Evolutionary conservation across 2,329 filamentous ascomycete genomes (phyloP), one percentile per base, ranked within the genome.

Genomic region (Volutella citrinella): DNA sequence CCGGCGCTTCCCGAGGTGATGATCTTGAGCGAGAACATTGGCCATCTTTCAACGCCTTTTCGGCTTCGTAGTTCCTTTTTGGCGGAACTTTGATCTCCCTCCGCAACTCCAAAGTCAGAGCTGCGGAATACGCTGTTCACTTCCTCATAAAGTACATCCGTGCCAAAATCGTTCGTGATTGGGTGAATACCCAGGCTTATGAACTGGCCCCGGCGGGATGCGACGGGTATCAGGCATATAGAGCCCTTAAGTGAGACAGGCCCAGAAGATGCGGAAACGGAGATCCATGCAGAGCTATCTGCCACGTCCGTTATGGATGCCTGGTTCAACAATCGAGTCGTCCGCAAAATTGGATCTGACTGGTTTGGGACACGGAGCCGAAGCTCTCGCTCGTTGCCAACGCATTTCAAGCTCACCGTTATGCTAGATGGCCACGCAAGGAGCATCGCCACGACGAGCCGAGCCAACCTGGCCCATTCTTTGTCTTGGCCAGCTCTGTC

Each of bases 1-100:
- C 61, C 58, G 3, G 51, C 40, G 10, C 37, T 35, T 27, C 28
- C 34, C 15, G 34, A 23, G 73, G 51, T 3, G 69, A 63, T 27
- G 21, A 95, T 75, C 18, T 78, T 78, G n/a, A 97, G 63, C 49
- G 82, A 84, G 51, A 95, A 97, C 81, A 91, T 91, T 0, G 91
- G 89, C 80, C 87, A 93, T 31, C 79, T 76, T 51, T 96, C 88
- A 9, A 90, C 66, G 1, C 80, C 72, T 54, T 87, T 54, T 72
- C 10, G 63, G 60, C 51, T 69, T 78, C 22, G 45, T 15, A 75
- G 46, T 38, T 80, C 74, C 43, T 63, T 72, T 20, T 18, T 18
- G 2, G 47, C 28, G 55, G 59, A 12, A 69, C 64, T 5, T 49
- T 48, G 19, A 61, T 61, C 51, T 2, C 74, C 69, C 14, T 82